Evolutionary conservation across 352 stramenopile genomes (phyloP), one percentile per base, ranked within the genome.

Genomic region (Peronospora tabacina): DNA sequence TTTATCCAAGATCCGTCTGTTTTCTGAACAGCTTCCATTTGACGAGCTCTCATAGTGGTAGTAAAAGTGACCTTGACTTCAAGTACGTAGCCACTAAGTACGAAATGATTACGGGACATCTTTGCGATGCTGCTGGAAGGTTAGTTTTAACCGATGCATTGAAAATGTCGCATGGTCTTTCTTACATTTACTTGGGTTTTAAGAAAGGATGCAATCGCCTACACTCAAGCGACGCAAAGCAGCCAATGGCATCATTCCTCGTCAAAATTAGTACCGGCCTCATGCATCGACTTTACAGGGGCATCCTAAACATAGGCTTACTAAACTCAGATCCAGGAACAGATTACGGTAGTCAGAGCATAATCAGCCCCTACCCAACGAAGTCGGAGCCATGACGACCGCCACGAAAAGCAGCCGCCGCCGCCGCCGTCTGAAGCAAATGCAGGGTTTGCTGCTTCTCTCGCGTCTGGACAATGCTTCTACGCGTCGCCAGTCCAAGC

Each of bases 381-480:
- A 36, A 10, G 16, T 17, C 43, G 34, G 5, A 54, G 43, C n/a
- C 30, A 75, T 75, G 66, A 78, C 61, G 47, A 68, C 49, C 32
- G 52, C 54, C 16, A 66, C 59, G 44, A 83, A 76, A 53, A 63
- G 71, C 36, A 75, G 67, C 36, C 71, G 63, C 39, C 78, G n/a
- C n/a, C n/a, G n/a, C n/a, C n/a, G 78, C 35, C 70, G 70, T 39
- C 75, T 89, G 75, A 89, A 87, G 69, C 78, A 89, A 50, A 89
- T 89, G 78, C 70, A 87, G 54, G 78, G 78, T 2, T 54, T 89
- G 49, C 58, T 89, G 51, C 55, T 80, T 46, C 70, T 89, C 33
- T 67, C 75, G 51, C 64, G 74, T 6, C 52, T 75, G 19, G 59
- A 70, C 33, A 47, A 58, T 20, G 44, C 49, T n/a, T 26, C 41